phyloP scores from a whole-genome alignment of 2,329 filamentous ascomycete species.

The Geosmithia flava region DNA sequence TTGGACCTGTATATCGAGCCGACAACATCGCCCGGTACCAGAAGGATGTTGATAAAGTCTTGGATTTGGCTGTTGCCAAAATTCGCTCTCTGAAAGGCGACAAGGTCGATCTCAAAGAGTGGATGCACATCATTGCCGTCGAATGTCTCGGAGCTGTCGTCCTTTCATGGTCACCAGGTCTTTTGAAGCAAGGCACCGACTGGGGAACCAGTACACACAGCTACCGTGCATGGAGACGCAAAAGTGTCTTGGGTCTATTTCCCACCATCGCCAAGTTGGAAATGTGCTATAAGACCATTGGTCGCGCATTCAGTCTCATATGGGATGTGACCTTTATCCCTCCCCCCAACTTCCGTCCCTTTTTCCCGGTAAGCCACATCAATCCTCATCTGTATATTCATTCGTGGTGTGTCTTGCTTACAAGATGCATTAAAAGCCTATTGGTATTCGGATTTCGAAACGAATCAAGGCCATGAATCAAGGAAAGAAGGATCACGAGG shows the following conservation, averaged over 20 bases:
- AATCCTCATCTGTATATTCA: too few relatives aligned
- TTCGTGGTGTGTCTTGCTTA: not conserved
- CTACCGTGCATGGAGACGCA: constrained; percentile 37
- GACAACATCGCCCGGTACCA: constrained; percentile 29
- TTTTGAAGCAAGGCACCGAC: constrained; percentile 29
- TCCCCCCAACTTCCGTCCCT: constrained; percentile 28
- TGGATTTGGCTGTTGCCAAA: constrained; percentile 20
- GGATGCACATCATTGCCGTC: constrained; percentile 44
- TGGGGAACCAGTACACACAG: constrained; percentile 33
- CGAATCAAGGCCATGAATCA: constrained; percentile 17
- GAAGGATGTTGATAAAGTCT: constrained; percentile 24
- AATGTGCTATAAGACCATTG: constrained; percentile 20
- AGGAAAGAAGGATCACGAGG: constrained; percentile 19
- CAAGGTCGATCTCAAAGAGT: constrained; percentile 35
- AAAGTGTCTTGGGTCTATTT: constrained; percentile 39
- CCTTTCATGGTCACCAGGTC: constrained; percentile 38
- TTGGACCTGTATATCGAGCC: constrained; percentile 33
- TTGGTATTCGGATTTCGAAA: constrained; percentile 17
- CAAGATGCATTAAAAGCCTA: constrained; percentile 12
- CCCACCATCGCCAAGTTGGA: constrained; percentile 26
- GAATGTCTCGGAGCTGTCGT: constrained; percentile 37
- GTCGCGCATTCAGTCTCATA: constrained; percentile 24
- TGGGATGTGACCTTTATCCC: constrained; percentile 34
- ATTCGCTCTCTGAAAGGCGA: constrained; percentile 21
- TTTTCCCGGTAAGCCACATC: constrained; percentile 28